phyloP scores from a whole-genome alignment of 2,329 filamentous ascomycete genomes.

The Colletotrichum sublineola region DNA sequence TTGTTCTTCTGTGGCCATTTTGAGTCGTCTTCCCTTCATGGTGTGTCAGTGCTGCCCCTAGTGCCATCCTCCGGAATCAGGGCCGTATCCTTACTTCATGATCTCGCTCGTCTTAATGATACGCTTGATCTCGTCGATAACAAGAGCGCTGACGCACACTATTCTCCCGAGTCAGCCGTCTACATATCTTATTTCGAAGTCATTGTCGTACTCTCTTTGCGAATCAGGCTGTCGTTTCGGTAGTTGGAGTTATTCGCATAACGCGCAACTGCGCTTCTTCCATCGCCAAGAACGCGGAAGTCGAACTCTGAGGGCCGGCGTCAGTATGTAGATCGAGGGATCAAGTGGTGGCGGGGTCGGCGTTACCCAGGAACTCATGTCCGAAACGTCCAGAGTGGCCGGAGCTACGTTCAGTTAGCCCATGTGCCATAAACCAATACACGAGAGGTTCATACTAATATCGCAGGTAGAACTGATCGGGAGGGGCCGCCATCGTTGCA shows the following conservation, averaged over 20 bases:
- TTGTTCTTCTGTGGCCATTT: constrained; percentile 99
- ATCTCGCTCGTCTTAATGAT: constrained; percentile 99
- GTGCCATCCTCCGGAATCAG: constrained; percentile 45
- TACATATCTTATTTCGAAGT: background rate
- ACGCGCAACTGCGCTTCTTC: constrained; percentile 90
- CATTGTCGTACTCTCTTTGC: constrained; percentile 90
- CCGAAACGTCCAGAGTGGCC: constrained; percentile 97
- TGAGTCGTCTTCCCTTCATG: constrained; percentile 88
- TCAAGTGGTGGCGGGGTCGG: background rate
- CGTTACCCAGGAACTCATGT: constrained; percentile 93
- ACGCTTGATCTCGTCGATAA: constrained; percentile 94
- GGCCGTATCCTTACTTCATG: constrained; percentile 81
- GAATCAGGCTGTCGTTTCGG: constrained; percentile 96
- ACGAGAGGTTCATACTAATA: constrained; percentile 83
- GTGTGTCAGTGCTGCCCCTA: constrained; percentile 27
- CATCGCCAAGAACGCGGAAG: constrained; percentile 91
- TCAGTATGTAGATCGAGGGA: constrained; percentile 26
- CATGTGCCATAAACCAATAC: background rate
- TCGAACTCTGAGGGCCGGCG: constrained; percentile 82
- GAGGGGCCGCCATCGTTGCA: constrained; percentile 72
- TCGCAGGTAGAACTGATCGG: constrained; percentile 92
- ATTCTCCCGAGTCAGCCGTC: constrained; percentile 13
- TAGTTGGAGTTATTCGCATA: constrained; percentile 99
- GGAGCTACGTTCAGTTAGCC: constrained; percentile 71
- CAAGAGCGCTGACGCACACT: constrained; percentile 96